Percentiles rank a stretch among this genome's conserved stretches.
Conservation (phyloP, 2,329 filamentous ascomycete genomes). For the Lasiodiplodia sp. region DNA sequence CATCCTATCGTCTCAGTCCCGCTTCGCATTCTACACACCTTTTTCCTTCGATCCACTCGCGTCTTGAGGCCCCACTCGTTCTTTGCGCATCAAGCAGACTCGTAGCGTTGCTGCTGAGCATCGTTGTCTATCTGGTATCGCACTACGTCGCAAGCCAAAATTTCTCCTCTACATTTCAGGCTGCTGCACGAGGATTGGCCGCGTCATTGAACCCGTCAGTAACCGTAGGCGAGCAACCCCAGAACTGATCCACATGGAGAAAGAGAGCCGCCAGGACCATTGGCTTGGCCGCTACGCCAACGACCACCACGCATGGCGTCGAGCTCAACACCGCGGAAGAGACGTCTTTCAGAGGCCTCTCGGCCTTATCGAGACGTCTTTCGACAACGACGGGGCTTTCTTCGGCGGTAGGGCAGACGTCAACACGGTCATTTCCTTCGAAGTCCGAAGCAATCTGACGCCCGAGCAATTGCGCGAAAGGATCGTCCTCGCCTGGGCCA, state of each 20-base stretch:
- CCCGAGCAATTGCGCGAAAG: constrained; percentile 42
- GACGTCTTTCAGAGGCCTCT: constrained; percentile 45
- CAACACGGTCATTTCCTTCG: constrained; percentile 47
- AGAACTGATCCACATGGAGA: not conserved
- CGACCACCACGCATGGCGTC: constrained; percentile 48
- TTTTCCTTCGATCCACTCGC: not conserved
- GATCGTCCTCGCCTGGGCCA: constrained; percentile 51
- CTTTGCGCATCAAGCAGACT: not conserved
- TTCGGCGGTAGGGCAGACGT: constrained; percentile 57
- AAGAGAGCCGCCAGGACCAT: constrained; percentile 31
- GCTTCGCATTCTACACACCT: constrained; percentile 2
- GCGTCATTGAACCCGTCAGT: not conserved
- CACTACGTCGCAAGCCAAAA: not conserved
- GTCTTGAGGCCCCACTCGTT: not conserved
- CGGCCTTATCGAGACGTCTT: constrained; percentile 54
- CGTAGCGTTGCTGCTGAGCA: not conserved
- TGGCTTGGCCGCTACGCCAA: constrained; percentile 53
- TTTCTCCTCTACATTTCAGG: not conserved
- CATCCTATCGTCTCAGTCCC: constrained; percentile 5
- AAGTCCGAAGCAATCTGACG: constrained; percentile 43
- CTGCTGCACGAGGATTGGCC: not conserved
- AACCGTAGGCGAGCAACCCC: not conserved
- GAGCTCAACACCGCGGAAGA: constrained; percentile 5
- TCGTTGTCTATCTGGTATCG: not conserved
- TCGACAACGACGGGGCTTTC: constrained; percentile 54